These are phyloP conservation scores for Arthrobotrys entomopaga DNA, from an alignment of 2,329 filamentous ascomycete genomes.

Conservation along the genomic window DNA sequence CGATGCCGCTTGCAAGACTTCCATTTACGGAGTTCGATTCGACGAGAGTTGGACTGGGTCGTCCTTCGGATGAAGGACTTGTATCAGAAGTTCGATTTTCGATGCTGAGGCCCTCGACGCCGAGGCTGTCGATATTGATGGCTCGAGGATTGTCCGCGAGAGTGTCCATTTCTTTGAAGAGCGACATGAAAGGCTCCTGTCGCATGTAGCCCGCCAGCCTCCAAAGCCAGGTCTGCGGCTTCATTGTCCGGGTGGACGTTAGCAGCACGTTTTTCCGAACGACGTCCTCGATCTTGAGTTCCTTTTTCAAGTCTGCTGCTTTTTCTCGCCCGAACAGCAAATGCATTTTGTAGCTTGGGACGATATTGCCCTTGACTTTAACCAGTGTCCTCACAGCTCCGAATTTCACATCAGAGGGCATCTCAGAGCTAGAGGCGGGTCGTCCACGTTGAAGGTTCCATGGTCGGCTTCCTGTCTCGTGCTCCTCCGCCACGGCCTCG, in stretches of 20 bases:
- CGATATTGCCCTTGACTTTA: conserved; percentile 52
- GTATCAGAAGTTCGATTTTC: no score
- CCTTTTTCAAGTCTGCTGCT: conserved; percentile 48
- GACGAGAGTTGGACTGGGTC: background rate
- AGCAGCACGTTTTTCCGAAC: conserved; percentile 55
- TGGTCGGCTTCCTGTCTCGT: no score
- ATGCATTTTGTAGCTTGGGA: conserved; percentile 56
- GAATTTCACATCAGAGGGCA: background rate
- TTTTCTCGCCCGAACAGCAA: conserved; percentile 54
- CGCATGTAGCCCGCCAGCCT: conserved; percentile 55
- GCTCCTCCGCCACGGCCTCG: no score
- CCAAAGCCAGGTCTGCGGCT: conserved; percentile 57
- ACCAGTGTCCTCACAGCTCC: conserved; percentile 36
- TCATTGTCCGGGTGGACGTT: conserved; percentile 45
- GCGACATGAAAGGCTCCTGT: conserved; percentile 16
- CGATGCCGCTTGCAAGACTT: background rate
- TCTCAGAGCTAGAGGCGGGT: background rate
- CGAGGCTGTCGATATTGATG: no score
- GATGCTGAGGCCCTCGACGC: no score
- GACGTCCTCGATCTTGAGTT: conserved; percentile 53
- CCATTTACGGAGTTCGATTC: background rate
- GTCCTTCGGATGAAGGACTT: background rate
- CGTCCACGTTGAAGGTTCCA: no score
- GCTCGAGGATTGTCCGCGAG: no score
- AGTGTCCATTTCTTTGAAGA: conserved; percentile 24